A percentile compares a stretch with the other conserved stretches of the same genome.
phyloP scores from a whole-genome alignment of 805 yeast species.

The Kodamaea kaohsiungensis region DNA sequence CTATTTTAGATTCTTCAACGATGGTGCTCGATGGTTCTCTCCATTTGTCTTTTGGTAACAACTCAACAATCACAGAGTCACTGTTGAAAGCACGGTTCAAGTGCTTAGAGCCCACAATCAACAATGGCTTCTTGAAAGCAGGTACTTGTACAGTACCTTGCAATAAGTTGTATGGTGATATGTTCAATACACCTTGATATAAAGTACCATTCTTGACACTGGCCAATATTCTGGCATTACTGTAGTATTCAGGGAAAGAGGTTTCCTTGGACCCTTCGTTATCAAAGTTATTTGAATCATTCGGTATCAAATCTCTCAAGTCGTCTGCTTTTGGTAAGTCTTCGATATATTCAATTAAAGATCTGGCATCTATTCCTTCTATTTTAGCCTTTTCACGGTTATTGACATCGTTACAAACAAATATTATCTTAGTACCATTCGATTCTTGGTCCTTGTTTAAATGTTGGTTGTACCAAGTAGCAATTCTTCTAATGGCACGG shows the following conservation, averaged over 20 bases:
- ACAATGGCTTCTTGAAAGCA: slow-evolving; percentile 76
- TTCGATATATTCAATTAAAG: slow-evolving; percentile 70
- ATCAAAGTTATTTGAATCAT: slow-evolving; percentile 43
- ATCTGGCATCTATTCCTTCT: slow-evolving; percentile 55
- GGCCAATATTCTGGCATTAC: slow-evolving; percentile 82
- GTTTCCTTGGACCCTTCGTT: slow-evolving; percentile 45
- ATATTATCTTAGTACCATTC: slow-evolving; percentile 46
- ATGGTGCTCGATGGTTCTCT: slow-evolving; percentile 78
- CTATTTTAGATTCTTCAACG: slow-evolving; percentile 70
- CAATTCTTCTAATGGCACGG: slow-evolving; percentile 78
- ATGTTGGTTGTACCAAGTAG: slow-evolving; percentile 73
- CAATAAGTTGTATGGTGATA: slow-evolving; percentile 82
- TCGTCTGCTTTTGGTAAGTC: slow-evolving; percentile 70
- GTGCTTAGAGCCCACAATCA: slow-evolving; percentile 79
- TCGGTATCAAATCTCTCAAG: slow-evolving; percentile 76
- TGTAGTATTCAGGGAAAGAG: slow-evolving; percentile 73
- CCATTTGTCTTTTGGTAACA: slow-evolving; percentile 86
- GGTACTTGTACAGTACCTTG: slow-evolving; percentile 80
- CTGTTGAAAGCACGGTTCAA: slow-evolving; percentile 91
- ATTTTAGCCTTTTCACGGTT: slow-evolving; percentile 58
- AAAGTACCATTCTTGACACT: slow-evolving; percentile 86
- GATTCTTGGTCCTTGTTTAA: slow-evolving; percentile 35
- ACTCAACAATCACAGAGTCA: slow-evolving; percentile 87
- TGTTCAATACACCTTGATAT: slow-evolving; percentile 79
- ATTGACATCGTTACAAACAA: slow-evolving; percentile 76